Evolutionary conservation across 139 green algal species (phyloP).

Genomic region (Asterochloris sp.): DNA sequence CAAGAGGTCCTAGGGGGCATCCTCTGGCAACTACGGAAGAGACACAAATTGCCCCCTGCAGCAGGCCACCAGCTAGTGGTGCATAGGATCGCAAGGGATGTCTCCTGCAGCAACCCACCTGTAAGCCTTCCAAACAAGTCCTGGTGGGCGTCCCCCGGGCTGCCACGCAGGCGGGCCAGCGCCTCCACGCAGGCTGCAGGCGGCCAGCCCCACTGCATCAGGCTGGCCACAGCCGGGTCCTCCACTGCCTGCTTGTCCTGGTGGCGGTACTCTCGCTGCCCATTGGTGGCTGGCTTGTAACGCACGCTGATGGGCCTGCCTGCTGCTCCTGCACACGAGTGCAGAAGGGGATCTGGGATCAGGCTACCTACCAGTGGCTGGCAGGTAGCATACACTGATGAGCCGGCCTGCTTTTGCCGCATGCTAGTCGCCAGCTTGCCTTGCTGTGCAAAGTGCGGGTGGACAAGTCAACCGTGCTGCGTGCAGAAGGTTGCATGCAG

Average conservation of each 20-base stretch:
- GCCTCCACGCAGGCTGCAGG: constrained; percentile 26
- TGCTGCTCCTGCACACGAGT: constrained; percentile 29
- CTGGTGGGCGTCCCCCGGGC: constrained; percentile 37
- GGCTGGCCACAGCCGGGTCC: constrained; percentile 25
- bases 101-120: constrained; percentile 11
- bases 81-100: background rate
- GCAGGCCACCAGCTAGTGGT: too few species aligned
- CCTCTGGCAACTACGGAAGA: too few species aligned
- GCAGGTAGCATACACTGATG: too few species aligned
- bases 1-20: too few species aligned
- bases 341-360: too few species aligned
- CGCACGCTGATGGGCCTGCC: constrained; percentile 41
- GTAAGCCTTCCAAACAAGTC: constrained; percentile 37
- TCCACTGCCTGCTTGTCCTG: background rate
- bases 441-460: too few species aligned
- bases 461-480: too few species aligned
- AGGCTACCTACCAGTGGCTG: too few species aligned
- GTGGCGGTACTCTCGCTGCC: background rate
- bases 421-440: too few species aligned
- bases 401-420: too few species aligned
- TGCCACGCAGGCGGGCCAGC: constrained; percentile 32
- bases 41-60: too few species aligned
- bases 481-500: too few species aligned
- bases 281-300: background rate
- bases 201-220: constrained; percentile 47